Percentiles rank a stretch among this genome's conserved stretches.
Conservation (phyloP, 257 asterid species). For the Solanum okadae region DNA sequence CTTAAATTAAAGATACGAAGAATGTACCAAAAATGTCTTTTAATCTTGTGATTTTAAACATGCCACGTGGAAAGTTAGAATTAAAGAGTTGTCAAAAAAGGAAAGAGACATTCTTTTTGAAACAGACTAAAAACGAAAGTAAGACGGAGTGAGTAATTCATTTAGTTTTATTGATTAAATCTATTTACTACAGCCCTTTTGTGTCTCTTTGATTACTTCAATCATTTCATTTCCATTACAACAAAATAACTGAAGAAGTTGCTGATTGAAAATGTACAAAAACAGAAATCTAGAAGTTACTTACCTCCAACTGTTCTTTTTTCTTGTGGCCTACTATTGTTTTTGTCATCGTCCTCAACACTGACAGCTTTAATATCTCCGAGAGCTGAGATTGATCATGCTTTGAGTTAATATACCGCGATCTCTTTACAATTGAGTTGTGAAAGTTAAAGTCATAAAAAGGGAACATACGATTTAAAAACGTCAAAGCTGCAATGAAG, state of each 20-base stretch:
- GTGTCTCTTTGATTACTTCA: not conserved
- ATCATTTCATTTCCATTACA: not conserved
- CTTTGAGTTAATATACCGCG: not conserved
- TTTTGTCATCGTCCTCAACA: conserved; percentile 25
- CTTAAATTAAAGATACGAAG: not conserved
- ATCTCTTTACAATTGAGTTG: not conserved
- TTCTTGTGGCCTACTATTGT: conserved; percentile 6
- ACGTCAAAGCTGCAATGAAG: conserved; percentile 63
- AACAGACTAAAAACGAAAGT: not conserved
- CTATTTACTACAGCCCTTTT: not conserved
- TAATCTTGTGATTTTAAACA: not conserved
- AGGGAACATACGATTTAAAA: conserved; percentile 53
- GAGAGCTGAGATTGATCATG: conserved; percentile 35
- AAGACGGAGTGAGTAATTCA: not conserved
- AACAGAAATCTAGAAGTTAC: conserved; percentile 12
- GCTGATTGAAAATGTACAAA: not conserved
- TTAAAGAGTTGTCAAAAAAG: not conserved
- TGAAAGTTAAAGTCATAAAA: not conserved
- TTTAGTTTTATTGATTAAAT: not conserved
- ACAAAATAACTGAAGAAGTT: not conserved
- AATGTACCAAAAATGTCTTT: not conserved
- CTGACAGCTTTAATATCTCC: conserved; percentile 54
- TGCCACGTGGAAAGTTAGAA: not conserved
- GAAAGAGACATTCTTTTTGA: not conserved
- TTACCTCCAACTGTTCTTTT: conserved; percentile 27